Percentiles rank a stretch among this genome's conserved stretches.
phyloP scores from a whole-genome alignment of 306 rosid species.

The Dicorynia guianensis region DNA sequence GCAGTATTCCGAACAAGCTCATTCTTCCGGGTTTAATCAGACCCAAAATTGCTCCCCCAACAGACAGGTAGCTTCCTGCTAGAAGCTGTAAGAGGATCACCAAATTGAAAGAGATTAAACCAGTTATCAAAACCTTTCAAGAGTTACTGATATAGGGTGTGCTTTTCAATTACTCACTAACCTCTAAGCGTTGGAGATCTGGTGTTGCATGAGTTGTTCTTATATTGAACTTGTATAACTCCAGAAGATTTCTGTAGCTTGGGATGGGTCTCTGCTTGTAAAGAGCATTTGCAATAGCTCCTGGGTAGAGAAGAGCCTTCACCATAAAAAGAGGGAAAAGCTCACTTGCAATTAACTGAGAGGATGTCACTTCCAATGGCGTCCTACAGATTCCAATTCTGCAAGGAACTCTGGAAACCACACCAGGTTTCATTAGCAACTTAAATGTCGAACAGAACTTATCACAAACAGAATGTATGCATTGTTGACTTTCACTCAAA shows the following conservation, averaged over 20 bases:
- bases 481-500: slow-evolving; percentile 18
- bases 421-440: not conserved
- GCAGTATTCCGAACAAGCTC: slow-evolving; percentile 73
- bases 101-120: slow-evolving; percentile 39
- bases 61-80: slow-evolving; percentile 83
- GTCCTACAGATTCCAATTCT: slow-evolving; percentile 66
- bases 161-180: slow-evolving; percentile 36
- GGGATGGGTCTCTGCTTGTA: slow-evolving; percentile 48
- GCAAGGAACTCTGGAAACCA: slow-evolving; percentile 66
- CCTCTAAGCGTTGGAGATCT: slow-evolving; percentile 85
- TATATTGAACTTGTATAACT: slow-evolving; percentile 47
- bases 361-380: slow-evolving; percentile 77
- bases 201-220: slow-evolving; percentile 45
- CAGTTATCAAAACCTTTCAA: not conserved
- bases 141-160: not conserved
- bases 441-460: too few species aligned
- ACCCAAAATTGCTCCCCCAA: slow-evolving; percentile 77
- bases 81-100: slow-evolving; percentile 60
- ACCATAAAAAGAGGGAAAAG: slow-evolving; percentile 57
- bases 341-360: slow-evolving; percentile 70
- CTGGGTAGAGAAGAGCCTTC: slow-evolving; percentile 78
- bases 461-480: not conserved
- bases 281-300: slow-evolving; percentile 68
- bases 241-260: slow-evolving; percentile 48
- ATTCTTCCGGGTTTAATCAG: slow-evolving; percentile 70